Percentiles rank a stretch among this genome's conserved stretches.
Conservation (phyloP, 2,329 filamentous ascomycete species). For the Fusarium solani-melongenae region DNA sequence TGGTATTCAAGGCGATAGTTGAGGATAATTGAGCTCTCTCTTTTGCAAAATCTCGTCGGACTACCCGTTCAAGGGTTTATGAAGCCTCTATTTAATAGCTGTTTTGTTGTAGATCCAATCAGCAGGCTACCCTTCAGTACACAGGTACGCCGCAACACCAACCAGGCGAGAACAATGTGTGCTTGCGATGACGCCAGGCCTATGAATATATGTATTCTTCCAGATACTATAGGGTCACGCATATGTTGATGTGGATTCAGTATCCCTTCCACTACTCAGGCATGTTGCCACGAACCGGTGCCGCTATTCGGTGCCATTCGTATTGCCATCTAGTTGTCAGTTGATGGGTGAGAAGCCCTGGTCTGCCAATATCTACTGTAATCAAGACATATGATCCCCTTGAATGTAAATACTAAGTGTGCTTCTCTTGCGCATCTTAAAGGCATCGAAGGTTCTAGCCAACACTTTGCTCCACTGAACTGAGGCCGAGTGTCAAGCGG, state of each 20-base stretch:
- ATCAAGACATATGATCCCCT: neutral
- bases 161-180: neutral
- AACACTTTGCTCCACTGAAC: neutral
- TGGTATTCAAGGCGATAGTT: neutral
- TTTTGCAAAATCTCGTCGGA: neutral
- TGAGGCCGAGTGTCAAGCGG: neutral
- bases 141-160: neutral
- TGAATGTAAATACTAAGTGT: neutral
- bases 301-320: no score
- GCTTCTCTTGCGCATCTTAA: neutral
- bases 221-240: neutral
- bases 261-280: neutral
- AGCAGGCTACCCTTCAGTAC: neutral
- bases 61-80: neutral
- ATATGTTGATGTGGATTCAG: neutral
- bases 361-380: neutral
- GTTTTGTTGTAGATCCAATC: neutral
- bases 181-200: neutral
- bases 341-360: neutral
- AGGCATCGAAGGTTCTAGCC: neutral
- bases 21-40: neutral
- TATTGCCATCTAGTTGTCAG: neutral
- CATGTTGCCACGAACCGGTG: neutral
- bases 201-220: neutral
- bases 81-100: neutral